Percentiles rank a stretch among this genome's conserved stretches.
phyloP scores from a whole-genome alignment of 371 early-diverging fungal species.

The Rhizopus microsporus region DNA sequence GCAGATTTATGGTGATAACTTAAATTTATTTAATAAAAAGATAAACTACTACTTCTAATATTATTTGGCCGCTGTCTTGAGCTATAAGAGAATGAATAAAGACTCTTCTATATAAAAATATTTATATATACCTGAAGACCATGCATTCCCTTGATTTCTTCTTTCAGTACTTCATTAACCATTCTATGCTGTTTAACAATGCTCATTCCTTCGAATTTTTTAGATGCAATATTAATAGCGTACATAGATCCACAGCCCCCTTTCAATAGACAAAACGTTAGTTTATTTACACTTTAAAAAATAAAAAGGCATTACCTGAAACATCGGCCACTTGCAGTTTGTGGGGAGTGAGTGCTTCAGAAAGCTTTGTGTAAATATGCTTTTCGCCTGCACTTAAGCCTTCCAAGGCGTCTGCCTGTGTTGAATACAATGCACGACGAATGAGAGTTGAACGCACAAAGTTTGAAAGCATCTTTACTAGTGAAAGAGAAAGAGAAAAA shows the following conservation, averaged over 20 bases:
- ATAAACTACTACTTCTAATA: background rate
- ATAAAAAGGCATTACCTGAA: slow-evolving; percentile 57
- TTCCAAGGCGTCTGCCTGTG: slow-evolving; percentile 15
- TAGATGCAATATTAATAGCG: slow-evolving; percentile 80
- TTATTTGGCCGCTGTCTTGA: slow-evolving; percentile 4
- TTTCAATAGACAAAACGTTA: slow-evolving; percentile 16
- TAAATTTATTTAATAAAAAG: slow-evolving; percentile 1
- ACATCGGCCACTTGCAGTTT: slow-evolving; percentile 83
- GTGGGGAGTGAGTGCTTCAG: slow-evolving; percentile 64
- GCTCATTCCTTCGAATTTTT: slow-evolving; percentile 70
- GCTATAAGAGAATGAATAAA: background rate
- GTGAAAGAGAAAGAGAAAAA: background rate
- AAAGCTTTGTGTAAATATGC: slow-evolving; percentile 72
- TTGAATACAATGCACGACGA: slow-evolving; percentile 31
- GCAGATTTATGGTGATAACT: slow-evolving; percentile 32
- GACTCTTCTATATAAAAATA: background rate
- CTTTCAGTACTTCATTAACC: slow-evolving; percentile 83
- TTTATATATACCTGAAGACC: slow-evolving; percentile 67
- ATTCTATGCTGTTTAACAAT: slow-evolving; percentile 89
- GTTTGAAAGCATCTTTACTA: background rate
- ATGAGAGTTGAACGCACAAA: slow-evolving; percentile 17
- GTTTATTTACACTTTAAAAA: background rate
- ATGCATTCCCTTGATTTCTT: slow-evolving; percentile 92
- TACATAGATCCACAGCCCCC: slow-evolving; percentile 97
- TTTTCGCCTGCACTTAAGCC: slow-evolving; percentile 68